Percentiles rank a stretch among this genome's conserved stretches.
Conservation (phyloP, 1,284 basidiomycete genomes). For the Coniferiporia weirii region DNA sequence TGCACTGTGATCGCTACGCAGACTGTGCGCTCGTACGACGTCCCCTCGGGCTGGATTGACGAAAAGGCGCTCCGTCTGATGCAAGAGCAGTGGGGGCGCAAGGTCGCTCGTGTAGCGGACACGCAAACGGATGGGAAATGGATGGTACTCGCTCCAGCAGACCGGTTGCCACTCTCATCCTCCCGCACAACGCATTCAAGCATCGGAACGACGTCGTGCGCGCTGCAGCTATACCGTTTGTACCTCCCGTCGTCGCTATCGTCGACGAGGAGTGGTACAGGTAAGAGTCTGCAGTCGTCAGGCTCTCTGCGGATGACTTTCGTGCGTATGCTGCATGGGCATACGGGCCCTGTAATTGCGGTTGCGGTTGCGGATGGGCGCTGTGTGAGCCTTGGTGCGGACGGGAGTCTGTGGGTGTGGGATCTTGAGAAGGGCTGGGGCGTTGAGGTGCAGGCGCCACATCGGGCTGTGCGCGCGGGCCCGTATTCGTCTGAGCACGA, state of each 20-base stretch:
- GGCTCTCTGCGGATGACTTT: conserved; percentile 56
- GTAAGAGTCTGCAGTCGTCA: conserved; percentile 24
- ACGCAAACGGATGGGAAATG: conserved; percentile 79
- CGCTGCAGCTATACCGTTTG: conserved; percentile 69
- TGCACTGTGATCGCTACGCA: conserved; percentile 50
- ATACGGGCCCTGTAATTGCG: conserved; percentile 56
- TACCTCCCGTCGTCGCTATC: conserved; percentile 43
- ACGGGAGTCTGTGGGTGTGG: conserved; percentile 79
- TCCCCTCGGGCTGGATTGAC: conserved; percentile 68
- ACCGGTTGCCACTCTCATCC: conserved; percentile 22
- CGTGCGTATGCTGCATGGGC: conserved; percentile 63
- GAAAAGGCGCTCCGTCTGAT: conserved; percentile 53
- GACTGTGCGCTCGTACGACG: conserved; percentile 60
- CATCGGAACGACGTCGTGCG: conserved; percentile 29
- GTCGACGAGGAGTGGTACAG: not conserved
- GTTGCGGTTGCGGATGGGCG: conserved; percentile 72
- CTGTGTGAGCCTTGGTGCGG: conserved; percentile 64
- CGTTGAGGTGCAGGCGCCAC: conserved; percentile 43
- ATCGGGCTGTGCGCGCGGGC: not conserved
- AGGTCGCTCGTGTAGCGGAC: conserved; percentile 58
- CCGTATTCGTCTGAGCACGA: not conserved
- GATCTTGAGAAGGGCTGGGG: conserved; percentile 67
- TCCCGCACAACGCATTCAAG: conserved; percentile 21
- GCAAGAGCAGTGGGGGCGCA: conserved; percentile 71
- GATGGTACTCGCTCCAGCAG: conserved; percentile 68